Evolutionary conservation across 2,329 filamentous ascomycete species (phyloP), one percentile per base, ranked within the genome.

Genomic region (Ophiostoma sp.): DNA sequence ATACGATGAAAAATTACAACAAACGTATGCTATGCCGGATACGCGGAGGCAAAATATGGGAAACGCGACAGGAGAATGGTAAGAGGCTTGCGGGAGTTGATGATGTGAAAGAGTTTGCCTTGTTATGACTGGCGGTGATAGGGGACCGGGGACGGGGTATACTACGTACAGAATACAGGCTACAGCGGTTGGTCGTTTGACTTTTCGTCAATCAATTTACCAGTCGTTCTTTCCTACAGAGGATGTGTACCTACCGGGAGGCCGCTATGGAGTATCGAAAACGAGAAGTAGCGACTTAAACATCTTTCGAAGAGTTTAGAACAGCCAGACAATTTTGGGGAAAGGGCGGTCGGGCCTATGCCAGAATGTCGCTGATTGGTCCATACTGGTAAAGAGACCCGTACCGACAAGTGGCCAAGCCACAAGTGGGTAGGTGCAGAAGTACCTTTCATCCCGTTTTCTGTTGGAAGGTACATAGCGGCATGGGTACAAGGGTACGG

Each of bases 401-500:
- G 57, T 33, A 62, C 11, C 35, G 57, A 62, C 57, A 62, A 33
- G 57, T 62, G 57, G 57, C 57, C 52, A 57, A 62, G 27, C 27
- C 57, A 62, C 57, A 11, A 62, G 27, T 62, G 57, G 57, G 13
- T 27, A 62, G 57, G 27, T 62, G 6, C 6, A 27, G 10, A 62
- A 62, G 57, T 62, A 62, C 57, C 57, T 31, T 33, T 62, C 27
- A 8, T 62, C 57, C 27, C 57, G 13, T 62, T 62, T 62, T 62
- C 57, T 20, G 57, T n/a, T 33, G 27, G 27, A 13, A 33, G 27
- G 13, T 62, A 62, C 57, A 62, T 33, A 27, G 27, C 57, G 15
- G 57, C 57, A 62, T 62, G 57, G 57, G 57, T 62, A 62, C 57
- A 62, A 62, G 52, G 52, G n/a, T 57, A 57, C 52, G 52, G 27